Percentiles rank a stretch among this genome's conserved stretches.
Conservation (phyloP, 768 basidiomycete species). For the Calocybe gangraenosa region DNA sequence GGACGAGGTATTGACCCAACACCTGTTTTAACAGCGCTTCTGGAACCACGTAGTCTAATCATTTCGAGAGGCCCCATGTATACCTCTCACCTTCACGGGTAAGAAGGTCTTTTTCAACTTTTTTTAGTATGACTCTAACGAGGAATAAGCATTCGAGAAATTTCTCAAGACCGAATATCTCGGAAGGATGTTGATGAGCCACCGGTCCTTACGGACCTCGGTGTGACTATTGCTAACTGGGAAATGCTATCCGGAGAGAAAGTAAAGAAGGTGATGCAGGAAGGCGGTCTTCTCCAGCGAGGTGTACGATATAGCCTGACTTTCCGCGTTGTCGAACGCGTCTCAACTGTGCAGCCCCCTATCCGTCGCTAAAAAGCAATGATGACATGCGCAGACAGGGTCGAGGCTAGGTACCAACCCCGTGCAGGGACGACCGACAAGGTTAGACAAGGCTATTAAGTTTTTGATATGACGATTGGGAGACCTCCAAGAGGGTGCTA, state of each 20-base stretch:
- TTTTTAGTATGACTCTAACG: constrained; percentile 7
- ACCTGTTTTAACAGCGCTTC: constrained; percentile 67
- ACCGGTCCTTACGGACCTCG: constrained; percentile 25
- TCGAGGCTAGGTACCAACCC: no score
- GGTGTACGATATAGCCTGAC: constrained; percentile 76
- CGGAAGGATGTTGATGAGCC: constrained; percentile 17
- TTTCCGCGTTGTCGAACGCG: constrained; percentile 76
- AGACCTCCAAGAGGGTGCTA: no score
- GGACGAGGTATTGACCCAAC: constrained; percentile 58
- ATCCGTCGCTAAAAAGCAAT: constrained; percentile 18
- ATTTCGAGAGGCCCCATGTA: constrained; percentile 73
- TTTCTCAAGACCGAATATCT: constrained; percentile 44
- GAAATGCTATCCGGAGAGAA: constrained; percentile 40
- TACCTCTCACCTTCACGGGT: constrained; percentile 71
- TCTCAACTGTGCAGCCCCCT: constrained; percentile 32
- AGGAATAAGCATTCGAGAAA: constrained; percentile 50
- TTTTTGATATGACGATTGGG: no score
- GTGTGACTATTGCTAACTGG: constrained; percentile 53
- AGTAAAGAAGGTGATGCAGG: constrained; percentile 31
- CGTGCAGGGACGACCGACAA: no score
- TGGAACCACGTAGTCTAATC: constrained; percentile 84
- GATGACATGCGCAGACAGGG: no score
- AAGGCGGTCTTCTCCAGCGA: constrained; percentile 54
- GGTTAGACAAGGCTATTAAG: no score
- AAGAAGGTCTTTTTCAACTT: constrained; percentile 16